Percentiles rank a stretch among this genome's conserved stretches.
These are phyloP conservation scores for Boletus vinaceobasis DNA, from an alignment of 768 basidiomycete genomes.

Conservation along the genomic window DNA sequence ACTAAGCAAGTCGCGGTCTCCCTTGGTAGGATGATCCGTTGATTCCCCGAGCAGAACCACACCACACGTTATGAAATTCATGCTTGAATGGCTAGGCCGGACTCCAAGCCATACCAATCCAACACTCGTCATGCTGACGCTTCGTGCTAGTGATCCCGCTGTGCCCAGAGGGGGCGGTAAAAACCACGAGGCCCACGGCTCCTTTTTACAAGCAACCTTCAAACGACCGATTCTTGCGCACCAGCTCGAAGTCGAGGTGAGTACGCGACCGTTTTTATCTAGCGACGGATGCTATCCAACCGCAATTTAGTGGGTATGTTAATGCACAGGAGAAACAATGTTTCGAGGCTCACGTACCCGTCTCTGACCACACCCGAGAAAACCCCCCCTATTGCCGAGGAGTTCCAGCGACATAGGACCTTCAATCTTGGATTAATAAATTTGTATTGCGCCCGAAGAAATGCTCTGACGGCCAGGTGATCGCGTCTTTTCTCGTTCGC, in stretches of 20 bases:
- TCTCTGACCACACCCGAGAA: background rate
- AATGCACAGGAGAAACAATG: background rate
- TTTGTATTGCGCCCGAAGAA: background rate
- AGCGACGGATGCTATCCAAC: background rate
- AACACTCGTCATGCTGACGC: background rate
- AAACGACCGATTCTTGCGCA: background rate
- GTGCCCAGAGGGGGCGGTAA: background rate
- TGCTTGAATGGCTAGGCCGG: background rate
- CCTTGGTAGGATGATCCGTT: background rate
- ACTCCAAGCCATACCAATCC: background rate
- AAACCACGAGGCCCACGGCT: background rate
- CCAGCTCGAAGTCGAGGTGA: background rate
- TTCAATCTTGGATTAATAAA: background rate
- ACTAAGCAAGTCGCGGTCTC: background rate
- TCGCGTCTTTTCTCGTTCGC: background rate
- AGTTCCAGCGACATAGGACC: background rate
- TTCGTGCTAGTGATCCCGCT: background rate
- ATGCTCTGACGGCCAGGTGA: background rate
- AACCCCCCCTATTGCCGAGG: background rate
- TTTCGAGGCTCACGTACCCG: background rate
- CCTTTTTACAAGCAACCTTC: background rate
- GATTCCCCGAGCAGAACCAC: background rate
- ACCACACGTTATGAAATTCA: background rate
- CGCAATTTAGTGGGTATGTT: background rate
- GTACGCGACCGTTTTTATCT: background rate